These are phyloP conservation scores for Dendrostoma leiphaemia DNA, from an alignment of 2,329 filamentous ascomycete genomes.

Conservation along the genomic window DNA sequence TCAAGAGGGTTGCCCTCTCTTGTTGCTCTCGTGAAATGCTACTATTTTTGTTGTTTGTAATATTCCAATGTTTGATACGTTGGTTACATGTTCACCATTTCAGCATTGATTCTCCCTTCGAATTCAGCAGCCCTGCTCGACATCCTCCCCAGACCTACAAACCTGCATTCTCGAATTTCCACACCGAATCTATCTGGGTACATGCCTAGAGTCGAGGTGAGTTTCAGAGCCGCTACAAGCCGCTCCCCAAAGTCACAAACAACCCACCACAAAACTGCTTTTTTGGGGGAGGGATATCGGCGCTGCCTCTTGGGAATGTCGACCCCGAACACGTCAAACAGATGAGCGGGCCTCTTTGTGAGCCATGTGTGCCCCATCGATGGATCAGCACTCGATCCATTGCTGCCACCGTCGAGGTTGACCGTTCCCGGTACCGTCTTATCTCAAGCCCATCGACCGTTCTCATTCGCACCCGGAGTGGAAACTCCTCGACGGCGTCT, in stretches of 20 bases:
- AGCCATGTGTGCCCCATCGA: background rate
- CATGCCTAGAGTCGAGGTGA: background rate
- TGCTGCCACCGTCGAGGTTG: slow-evolving; percentile 4
- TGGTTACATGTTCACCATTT: background rate
- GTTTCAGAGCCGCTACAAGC: slow-evolving; percentile 1
- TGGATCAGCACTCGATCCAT: background rate
- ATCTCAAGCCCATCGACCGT: background rate
- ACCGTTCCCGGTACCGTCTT: slow-evolving; percentile 9
- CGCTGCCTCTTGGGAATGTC: too few species aligned
- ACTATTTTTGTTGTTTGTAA: slow-evolving; percentile 3
- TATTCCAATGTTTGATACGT: slow-evolving; percentile 1
- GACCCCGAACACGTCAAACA: too few species aligned
- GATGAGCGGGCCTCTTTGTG: background rate
- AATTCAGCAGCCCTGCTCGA: background rate
- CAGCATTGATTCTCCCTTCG: background rate
- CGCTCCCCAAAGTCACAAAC: background rate
- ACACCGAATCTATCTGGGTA: background rate
- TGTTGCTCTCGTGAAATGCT: background rate
- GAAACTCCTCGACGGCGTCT: background rate
- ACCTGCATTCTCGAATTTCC: background rate
- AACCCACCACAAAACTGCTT: too few species aligned
- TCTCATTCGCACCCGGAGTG: background rate
- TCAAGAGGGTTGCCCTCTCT: background rate
- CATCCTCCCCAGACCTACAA: slow-evolving; percentile 3
- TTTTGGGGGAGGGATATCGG: too few species aligned